Percentiles rank a stretch among this genome's conserved stretches.
phyloP scores from a whole-genome alignment of 1,284 basidiomycete species.

The Xerocomus amazonicus region DNA sequence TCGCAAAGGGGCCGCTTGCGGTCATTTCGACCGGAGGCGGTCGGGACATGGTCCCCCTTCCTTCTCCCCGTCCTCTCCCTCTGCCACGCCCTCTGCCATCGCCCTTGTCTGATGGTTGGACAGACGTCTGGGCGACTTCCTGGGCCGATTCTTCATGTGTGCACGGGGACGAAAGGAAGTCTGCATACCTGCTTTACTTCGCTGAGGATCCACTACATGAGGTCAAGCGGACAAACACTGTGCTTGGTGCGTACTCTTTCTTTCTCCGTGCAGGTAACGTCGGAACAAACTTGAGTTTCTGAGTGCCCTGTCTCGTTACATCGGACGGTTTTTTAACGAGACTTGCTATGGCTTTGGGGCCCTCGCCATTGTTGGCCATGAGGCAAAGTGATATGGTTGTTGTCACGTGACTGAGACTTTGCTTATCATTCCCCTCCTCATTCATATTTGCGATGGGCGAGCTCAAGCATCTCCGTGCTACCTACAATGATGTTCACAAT shows the following conservation, averaged over 20 bases:
- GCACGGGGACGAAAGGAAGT: not conserved
- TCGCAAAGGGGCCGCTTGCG: constrained; percentile 80
- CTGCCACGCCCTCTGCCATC: constrained; percentile 50
- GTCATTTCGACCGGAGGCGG: constrained; percentile 63
- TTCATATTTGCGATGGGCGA: constrained; percentile 36
- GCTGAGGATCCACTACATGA: constrained; percentile 24
- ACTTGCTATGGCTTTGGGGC: constrained; percentile 63
- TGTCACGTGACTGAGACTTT: constrained; percentile 20
- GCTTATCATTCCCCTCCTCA: not conserved
- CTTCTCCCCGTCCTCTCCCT: constrained; percentile 46
- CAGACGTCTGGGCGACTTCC: constrained; percentile 45
- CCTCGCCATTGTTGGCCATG: constrained; percentile 23
- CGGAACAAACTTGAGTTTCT: constrained; percentile 77
- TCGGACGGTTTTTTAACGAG: constrained; percentile 68
- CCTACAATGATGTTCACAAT: constrained; percentile 85
- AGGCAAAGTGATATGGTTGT: not conserved
- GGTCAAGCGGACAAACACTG: constrained; percentile 6
- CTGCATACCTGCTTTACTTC: constrained; percentile 43
- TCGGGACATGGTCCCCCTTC: constrained; percentile 46
- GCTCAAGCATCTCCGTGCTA: constrained; percentile 61
- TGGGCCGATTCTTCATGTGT: constrained; percentile 25
- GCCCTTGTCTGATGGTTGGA: constrained; percentile 35
- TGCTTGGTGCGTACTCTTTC: constrained; percentile 59
- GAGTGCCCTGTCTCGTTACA: constrained; percentile 65
- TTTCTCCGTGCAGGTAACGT: constrained; percentile 67